Base-by-base conservation (phyloP, 192 early-diverging fungal species). In the Podila epigama region DNA sequence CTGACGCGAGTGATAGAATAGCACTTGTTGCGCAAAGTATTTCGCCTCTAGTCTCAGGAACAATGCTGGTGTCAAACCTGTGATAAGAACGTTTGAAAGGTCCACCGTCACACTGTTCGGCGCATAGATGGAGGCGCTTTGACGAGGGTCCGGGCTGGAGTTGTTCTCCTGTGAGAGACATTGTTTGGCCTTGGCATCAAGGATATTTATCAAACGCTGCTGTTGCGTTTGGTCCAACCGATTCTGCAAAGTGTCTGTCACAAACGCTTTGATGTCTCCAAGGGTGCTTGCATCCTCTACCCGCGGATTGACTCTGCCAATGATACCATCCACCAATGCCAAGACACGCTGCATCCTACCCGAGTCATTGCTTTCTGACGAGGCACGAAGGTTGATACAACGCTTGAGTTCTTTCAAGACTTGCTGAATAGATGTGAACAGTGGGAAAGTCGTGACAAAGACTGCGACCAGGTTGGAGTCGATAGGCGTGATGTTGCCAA, bases 21-120 rank as follows among this genome's bases (percentile, higher is more conserved):
- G 90, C 41, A 93, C 75, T 65, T 93, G 91, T 33, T 88, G 80
- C 16, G 91, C 87, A 79, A 93, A 86, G 50, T 87, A 85, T 1
- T 58, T 52, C 3, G 91, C 87, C 31, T 83, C 57, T 12, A 93
- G 70, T 22, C 80, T 82, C 27, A 93, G 77, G 60, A 93, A 86
- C 13, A 91, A 60, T 6, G 85, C 80, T 12, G 89, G 88, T 9
- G 85, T 85, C 39, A 93, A 73, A 0, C 91, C 91, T 0, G 86
- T 89, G 25, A 85, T 81, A 28, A 86, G 41, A 0, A 87, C 56
- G 58, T 85, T 82, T 5, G 83, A 80, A 12, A 87, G 61, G 55
- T 87, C 84, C 20, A 87, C 60, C 9, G 67, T 60, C 42, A 44
- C 39, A n/a, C 59, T 61, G 12, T 11, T 33, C 3, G 69, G n/a